Base-by-base conservation (phyloP, 495 filamentous ascomycete genomes). In the Pyronema domesticum region DNA sequence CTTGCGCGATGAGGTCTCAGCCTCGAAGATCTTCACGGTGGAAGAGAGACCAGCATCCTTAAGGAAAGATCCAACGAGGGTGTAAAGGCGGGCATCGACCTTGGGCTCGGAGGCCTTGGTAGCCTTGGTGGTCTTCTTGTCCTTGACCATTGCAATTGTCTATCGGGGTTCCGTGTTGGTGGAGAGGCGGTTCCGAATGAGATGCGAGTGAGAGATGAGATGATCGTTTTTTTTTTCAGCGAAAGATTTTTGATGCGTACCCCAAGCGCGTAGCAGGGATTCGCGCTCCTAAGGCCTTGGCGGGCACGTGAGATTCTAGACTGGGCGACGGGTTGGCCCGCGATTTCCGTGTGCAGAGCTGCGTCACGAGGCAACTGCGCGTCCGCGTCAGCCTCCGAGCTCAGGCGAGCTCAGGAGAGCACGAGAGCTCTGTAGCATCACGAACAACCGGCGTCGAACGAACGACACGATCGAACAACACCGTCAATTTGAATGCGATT, bases 21-120 rank as follows among this genome's bases (percentile, higher is more conserved):
- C 55, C 6, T 30, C n/a, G 45, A 64, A 64, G 54, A 64, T 36
- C 13, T 46, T 64, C 19, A 47, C 55, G 17, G 61, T 60, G 46
- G 61, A 60, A 40, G 45, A 30, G 13, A 64, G 54, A 8, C 61
- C 61, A 40, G 36, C 46, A 18, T 64, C 62, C 30, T 56, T 58
- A 8, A 64, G 61, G 44, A 64, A 64, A 56, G 60, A 56, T 14
- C 55, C 51, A 36, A 64, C 55, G 43, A 62, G 51, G 11, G 61
- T 60, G 33, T 58, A 49, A 37, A 64, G 61, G 33, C 56, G 55
- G n/a, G 57, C 55, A 9, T 53, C 50, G 18, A 53, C 50, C 3
- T 35, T 37, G 1, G 18, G 13, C 11, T 10, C 34, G 11, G 50
- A 33, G 23, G 23, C 23, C 23, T 30, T 30, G 8, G 35, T 42